A percentile compares a stretch with the other conserved stretches of the same genome.
phyloP scores from a whole-genome alignment of 2,329 filamentous ascomycete genomes.

The Colletotrichum shisoi region DNA sequence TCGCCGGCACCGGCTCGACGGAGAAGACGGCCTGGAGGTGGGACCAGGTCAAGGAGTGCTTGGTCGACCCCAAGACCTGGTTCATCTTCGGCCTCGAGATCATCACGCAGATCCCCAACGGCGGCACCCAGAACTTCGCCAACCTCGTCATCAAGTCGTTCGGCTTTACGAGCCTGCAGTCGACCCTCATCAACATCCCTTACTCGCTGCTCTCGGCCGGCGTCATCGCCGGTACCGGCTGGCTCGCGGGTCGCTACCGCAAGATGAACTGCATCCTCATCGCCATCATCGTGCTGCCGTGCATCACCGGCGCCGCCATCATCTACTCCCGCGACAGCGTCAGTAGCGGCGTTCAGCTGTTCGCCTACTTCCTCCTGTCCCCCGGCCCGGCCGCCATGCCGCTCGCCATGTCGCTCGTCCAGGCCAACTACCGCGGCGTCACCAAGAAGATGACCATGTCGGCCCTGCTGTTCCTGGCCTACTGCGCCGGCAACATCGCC shows the following conservation, averaged over 20 bases:
- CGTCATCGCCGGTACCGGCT: conserved; percentile 59
- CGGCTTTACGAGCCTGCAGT: conserved; percentile 62
- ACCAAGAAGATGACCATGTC: conserved; percentile 69
- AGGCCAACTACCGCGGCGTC: conserved; percentile 64
- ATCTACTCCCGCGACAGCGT: conserved; percentile 58
- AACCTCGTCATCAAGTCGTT: conserved; percentile 66
- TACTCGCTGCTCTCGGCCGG: conserved; percentile 62
- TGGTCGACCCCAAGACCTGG: conserved; percentile 68
- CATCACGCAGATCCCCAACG: conserved; percentile 67
- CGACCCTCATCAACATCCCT: conserved; percentile 66
- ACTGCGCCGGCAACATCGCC: conserved; percentile 64
- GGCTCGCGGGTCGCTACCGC: conserved; percentile 60
- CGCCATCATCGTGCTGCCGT: conserved; percentile 58
- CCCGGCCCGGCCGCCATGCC: conserved; percentile 63
- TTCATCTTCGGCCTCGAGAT: conserved; percentile 63
- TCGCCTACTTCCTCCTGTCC: conserved; percentile 66
- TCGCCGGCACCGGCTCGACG: conserved; percentile 61
- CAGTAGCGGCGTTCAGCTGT: conserved; percentile 56
- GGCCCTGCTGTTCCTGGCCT: conserved; percentile 62
- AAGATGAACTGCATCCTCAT: conserved; percentile 62
- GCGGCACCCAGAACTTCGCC: conserved; percentile 66
- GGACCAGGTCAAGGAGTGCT: conserved; percentile 62
- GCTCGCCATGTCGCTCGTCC: conserved; percentile 62
- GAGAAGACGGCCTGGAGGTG: conserved; percentile 59
- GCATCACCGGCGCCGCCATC: conserved; percentile 61